Evolutionary conservation across 2,329 filamentous ascomycete genomes (phyloP).

Genomic region (Scedosporium dehoogii): DNA sequence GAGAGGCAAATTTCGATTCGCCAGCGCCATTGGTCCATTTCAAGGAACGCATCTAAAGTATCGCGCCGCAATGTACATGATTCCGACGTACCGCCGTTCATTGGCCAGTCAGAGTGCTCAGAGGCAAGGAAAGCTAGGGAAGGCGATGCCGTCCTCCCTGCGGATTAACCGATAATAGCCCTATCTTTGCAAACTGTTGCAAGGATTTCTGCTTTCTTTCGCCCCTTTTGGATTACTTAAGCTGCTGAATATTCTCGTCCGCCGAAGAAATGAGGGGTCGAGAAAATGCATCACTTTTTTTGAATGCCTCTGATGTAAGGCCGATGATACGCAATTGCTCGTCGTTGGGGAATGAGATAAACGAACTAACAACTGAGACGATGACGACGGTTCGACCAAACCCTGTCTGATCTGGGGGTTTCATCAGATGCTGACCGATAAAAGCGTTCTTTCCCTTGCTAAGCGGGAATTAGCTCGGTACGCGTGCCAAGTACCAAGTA

Average conservation of each 20-base stretch:
- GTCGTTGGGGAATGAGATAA: not conserved
- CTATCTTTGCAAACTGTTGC: not conserved
- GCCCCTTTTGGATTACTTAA: not conserved
- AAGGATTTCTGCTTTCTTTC: not conserved
- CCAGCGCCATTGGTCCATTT: not conserved
- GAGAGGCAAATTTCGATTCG: slow-evolving; percentile 3
- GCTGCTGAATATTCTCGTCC: not conserved
- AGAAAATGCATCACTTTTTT: not conserved
- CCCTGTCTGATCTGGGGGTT: not conserved
- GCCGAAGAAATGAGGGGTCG: not conserved
- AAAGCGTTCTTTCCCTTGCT: not conserved
- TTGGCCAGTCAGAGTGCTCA: not conserved
- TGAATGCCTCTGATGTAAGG: not conserved
- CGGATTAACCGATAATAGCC: slow-evolving; percentile 3
- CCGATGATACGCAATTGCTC: not conserved
- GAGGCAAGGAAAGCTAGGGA: not conserved
- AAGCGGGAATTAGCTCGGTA: not conserved
- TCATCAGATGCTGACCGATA: not conserved
- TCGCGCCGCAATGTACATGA: slow-evolving; percentile 4
- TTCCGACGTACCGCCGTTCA: slow-evolving; percentile 3
- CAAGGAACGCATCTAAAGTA: not conserved
- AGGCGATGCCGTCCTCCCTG: not conserved
- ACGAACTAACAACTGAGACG: not conserved
- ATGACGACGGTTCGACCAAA: not conserved
- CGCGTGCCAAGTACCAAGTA: not conserved